Conservation (phyloP, 2,329 filamentous ascomycete genomes). For the Fusarium sp. region DNA sequence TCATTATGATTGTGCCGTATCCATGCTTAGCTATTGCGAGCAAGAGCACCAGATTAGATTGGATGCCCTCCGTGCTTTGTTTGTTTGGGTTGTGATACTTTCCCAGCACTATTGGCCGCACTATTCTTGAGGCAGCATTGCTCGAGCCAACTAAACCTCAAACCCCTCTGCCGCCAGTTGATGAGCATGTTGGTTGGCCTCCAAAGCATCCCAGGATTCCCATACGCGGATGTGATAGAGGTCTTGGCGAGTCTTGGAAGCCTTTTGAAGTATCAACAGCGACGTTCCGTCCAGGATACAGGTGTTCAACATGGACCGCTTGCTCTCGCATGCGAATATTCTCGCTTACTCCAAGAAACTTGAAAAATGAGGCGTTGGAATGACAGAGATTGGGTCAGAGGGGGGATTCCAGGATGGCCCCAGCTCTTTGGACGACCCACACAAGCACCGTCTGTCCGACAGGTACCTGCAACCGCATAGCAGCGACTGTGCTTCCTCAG, state of each 20-base stretch:
- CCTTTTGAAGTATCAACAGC: neutral
- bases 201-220: neutral
- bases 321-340: neutral
- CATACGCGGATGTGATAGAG: neutral
- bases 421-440: constrained; percentile 3
- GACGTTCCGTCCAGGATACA: neutral
- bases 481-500: neutral
- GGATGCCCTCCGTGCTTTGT: neutral
- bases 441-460: neutral
- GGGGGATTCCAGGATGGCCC: constrained; percentile 6
- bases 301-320: neutral
- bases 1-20: neutral
- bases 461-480: neutral
- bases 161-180: neutral
- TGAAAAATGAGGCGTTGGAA: constrained; percentile 14
- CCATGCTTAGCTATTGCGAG: neutral
- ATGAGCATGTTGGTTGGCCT: neutral
- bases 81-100: neutral
- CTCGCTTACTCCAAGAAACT: neutral
- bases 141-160: neutral
- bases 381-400: constrained; percentile 10
- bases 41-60: neutral
- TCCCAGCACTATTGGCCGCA: neutral
- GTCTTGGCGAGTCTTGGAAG: neutral
- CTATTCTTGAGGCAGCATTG: neutral